These are phyloP conservation scores for Epithele typhae DNA, from an alignment of 768 basidiomycete species.

Conservation along the genomic window DNA sequence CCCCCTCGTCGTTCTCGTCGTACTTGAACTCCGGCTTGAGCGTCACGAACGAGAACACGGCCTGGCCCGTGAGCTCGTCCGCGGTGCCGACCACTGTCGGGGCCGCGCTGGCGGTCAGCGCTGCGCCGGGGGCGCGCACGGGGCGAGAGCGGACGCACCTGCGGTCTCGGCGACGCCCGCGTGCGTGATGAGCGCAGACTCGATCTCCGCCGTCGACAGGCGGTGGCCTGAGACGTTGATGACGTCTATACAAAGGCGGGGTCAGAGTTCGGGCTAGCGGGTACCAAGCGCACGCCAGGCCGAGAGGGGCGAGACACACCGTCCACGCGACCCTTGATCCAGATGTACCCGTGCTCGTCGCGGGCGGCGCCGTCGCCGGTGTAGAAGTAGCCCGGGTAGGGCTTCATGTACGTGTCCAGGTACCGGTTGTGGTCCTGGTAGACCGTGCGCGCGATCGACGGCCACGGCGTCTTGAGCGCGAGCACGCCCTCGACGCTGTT, in stretches of 20 bases:
- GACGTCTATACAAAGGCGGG: conserved; percentile 58
- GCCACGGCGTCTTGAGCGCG: conserved; percentile 85
- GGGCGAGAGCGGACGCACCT: conserved; percentile 32
- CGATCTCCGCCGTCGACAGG: conserved; percentile 95
- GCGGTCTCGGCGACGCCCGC: conserved; percentile 96
- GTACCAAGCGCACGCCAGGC: conserved; percentile 3
- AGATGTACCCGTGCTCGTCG: conserved; percentile 94
- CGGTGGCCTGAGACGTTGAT: conserved; percentile 99
- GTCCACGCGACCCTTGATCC: conserved; percentile 98
- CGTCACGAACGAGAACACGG: conserved; percentile 92
- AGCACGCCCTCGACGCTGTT: conserved; percentile 90
- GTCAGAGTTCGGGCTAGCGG: background rate
- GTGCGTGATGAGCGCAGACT: conserved; percentile 93
- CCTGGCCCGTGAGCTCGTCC: conserved; percentile 89
- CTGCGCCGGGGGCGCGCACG: too few relatives aligned
- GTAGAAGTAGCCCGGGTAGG: conserved; percentile 89
- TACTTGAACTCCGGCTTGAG: conserved; percentile 93
- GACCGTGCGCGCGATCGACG: conserved; percentile 90
- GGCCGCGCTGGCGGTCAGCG: too few relatives aligned
- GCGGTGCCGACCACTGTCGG: conserved; percentile 68
- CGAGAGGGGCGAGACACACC: conserved; percentile 41
- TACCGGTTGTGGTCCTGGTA: conserved; percentile 86
- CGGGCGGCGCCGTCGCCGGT: conserved; percentile 97
- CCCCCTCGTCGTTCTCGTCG: conserved; percentile 63
- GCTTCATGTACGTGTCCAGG: conserved; percentile 75